Conservation (phyloP, 805 yeast species). For the Lachancea kluyveri region DNA sequence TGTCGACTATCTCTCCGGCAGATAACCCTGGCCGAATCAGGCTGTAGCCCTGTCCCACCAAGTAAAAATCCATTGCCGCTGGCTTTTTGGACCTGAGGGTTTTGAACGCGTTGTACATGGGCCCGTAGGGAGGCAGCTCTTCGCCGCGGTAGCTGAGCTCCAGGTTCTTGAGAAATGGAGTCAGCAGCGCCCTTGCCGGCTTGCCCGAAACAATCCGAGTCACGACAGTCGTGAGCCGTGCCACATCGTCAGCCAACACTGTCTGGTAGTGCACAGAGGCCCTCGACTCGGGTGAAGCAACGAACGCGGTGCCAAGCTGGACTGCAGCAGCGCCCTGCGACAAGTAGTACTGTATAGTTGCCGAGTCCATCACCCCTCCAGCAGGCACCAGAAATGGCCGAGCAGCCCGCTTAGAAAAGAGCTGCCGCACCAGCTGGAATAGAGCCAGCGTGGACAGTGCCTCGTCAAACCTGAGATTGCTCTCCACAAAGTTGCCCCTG, state of each 20-base stretch:
- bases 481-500: slow-evolving; percentile 40
- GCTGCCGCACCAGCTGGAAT: slow-evolving; percentile 13
- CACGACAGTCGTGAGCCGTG: slow-evolving; percentile 26
- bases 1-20: no score
- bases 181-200: slow-evolving; percentile 33
- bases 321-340: slow-evolving; percentile 44
- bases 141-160: slow-evolving; percentile 1
- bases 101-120: slow-evolving; percentile 31
- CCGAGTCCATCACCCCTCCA: slow-evolving; percentile 43
- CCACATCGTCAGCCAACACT: slow-evolving; percentile 14
- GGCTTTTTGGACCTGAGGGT: slow-evolving; percentile 11
- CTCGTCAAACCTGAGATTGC: slow-evolving; percentile 29
- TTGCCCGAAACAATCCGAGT: slow-evolving; percentile 35
- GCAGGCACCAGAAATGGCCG: slow-evolving; percentile 39
- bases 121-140: slow-evolving; percentile 34
- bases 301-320: slow-evolving; percentile 50
- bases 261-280: slow-evolving; percentile 2
- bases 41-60: slow-evolving; percentile 12
- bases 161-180: slow-evolving; percentile 31
- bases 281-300: slow-evolving; percentile 32
- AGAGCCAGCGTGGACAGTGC: slow-evolving; percentile 33
- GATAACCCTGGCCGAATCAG: no score
- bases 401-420: slow-evolving; percentile 3
- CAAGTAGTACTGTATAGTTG: slow-evolving; percentile 29
- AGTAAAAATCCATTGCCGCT: slow-evolving; percentile 6